phyloP scores from a whole-genome alignment of 129 eudicot species.

The Calendula officinalis region DNA sequence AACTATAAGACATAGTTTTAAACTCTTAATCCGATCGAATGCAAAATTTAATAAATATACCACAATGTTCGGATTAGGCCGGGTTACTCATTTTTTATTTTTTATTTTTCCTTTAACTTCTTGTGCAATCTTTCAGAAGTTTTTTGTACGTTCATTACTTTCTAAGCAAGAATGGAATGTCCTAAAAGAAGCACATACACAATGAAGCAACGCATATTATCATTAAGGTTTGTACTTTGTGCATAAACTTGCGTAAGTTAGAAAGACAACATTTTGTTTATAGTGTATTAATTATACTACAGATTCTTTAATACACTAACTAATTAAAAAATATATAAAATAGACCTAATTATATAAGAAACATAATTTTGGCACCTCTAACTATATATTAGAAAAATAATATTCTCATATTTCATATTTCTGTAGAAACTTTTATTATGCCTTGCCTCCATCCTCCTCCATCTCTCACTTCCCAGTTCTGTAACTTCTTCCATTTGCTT shows the following conservation, averaged over 20 bases:
- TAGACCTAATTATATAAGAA: background rate
- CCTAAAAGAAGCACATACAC: constrained; percentile 13
- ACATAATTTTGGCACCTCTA: too few relatives aligned
- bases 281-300: too few relatives aligned
- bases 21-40: too few relatives aligned
- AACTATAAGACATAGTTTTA: too few relatives aligned
- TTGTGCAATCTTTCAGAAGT: constrained; percentile 2
- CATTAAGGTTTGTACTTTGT: constrained; percentile 4
- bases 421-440: constrained; percentile 9
- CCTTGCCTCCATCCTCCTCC: constrained; percentile 30
- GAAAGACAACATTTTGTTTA: background rate
- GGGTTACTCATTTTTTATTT: background rate
- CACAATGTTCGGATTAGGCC: too few relatives aligned
- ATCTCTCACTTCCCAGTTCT: constrained; percentile 14
- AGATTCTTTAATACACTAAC: background rate
- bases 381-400: background rate
- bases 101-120: constrained; percentile 13
- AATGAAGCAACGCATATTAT: constrained; percentile 26
- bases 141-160: constrained; percentile 7
- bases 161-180: constrained; percentile 32
- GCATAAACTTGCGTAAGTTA: background rate
- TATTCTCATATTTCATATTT: background rate
- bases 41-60: too few relatives aligned
- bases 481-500: constrained; percentile 33
- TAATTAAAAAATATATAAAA: background rate